phyloP scores from a whole-genome alignment of 257 asterid genomes.

The Voacanga thouarsii region DNA sequence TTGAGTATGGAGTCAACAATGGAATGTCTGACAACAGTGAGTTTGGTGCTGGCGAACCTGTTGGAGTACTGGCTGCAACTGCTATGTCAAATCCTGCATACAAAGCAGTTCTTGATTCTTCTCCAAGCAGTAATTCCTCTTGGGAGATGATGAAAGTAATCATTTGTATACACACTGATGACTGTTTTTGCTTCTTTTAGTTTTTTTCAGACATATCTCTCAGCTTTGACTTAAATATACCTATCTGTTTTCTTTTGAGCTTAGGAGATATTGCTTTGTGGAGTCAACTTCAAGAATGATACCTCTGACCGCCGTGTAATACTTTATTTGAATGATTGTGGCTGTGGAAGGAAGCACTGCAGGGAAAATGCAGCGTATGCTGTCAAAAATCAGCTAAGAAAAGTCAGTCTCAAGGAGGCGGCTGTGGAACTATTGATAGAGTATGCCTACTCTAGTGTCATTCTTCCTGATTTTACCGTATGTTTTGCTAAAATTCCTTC shows the following conservation, averaged over 20 bases:
- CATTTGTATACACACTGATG: conserved; percentile 12
- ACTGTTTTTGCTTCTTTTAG: conserved; percentile 5
- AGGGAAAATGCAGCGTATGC: conserved; percentile 64
- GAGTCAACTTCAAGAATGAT: conserved; percentile 75
- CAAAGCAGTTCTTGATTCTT: conserved; percentile 98
- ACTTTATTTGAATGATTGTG: conserved; percentile 71
- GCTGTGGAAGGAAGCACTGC: conserved; percentile 73
- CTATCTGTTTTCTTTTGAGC: conserved; percentile 23
- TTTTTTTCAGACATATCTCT: conserved; percentile 5
- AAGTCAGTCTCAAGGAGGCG: conserved; percentile 72
- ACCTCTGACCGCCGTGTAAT: conserved; percentile 66
- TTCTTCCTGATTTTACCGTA: conserved; percentile 1
- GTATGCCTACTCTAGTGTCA: conserved; percentile 38
- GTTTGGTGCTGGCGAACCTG: conserved; percentile 97
- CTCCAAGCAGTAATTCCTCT: conserved; percentile 90
- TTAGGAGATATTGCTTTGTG: conserved; percentile 93
- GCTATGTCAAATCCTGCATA: conserved; percentile 99
- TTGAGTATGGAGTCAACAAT: conserved; percentile 72
- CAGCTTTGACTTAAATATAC: conserved; percentile 7
- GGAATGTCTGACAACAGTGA: conserved; percentile 47
- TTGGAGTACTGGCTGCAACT: conserved; percentile 97
- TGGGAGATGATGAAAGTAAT: conserved; percentile 99
- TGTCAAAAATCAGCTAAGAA: conserved; percentile 71
- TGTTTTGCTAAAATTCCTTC: background rate
- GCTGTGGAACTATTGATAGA: conserved; percentile 84